Percentiles rank a stretch among this genome's conserved stretches.
Conservation (phyloP, 805 yeast genomes). For the Wickerhamomyces bovis region DNA sequence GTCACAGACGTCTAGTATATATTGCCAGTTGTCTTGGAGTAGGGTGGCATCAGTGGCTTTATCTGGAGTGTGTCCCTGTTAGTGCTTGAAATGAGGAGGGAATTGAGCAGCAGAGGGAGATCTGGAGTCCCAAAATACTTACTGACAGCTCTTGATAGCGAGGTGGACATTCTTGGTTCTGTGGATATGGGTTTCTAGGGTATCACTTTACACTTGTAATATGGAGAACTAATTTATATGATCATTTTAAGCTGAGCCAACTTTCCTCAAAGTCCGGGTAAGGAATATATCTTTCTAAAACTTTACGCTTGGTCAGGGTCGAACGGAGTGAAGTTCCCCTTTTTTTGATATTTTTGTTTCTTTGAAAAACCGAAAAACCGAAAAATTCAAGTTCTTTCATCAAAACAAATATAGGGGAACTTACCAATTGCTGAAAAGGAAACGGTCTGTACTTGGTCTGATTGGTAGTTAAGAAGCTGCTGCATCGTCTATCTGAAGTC, state of each 20-base stretch:
- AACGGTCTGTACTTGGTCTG: background rate
- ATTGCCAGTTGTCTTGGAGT: conserved; percentile 63
- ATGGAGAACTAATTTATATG: too few species aligned
- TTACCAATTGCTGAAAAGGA: background rate
- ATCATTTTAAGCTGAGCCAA: too few species aligned
- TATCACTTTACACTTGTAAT: too few species aligned
- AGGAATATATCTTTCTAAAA: too few species aligned
- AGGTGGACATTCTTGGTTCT: background rate
- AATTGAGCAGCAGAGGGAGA: background rate
- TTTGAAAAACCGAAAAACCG: too few species aligned
- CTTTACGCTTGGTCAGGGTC: background rate
- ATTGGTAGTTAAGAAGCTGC: background rate
- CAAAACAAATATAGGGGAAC: background rate
- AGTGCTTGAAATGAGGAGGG: background rate
- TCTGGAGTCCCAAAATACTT: background rate
- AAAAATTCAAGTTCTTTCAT: too few species aligned
- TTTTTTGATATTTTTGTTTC: too few species aligned
- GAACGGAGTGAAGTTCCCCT: background rate
- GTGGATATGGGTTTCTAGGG: too few species aligned
- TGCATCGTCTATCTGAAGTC: background rate
- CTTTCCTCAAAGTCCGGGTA: too few species aligned
- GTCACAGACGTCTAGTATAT: conserved; percentile 61
- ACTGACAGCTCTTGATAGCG: conserved; percentile 3
- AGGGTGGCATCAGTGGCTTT: conserved; percentile 62
- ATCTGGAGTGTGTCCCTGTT: background rate